Percentiles rank a stretch among this genome's conserved stretches.
phyloP scores from a whole-genome alignment of 2,329 filamentous ascomycete species.

The Hypoxylon sp. region DNA sequence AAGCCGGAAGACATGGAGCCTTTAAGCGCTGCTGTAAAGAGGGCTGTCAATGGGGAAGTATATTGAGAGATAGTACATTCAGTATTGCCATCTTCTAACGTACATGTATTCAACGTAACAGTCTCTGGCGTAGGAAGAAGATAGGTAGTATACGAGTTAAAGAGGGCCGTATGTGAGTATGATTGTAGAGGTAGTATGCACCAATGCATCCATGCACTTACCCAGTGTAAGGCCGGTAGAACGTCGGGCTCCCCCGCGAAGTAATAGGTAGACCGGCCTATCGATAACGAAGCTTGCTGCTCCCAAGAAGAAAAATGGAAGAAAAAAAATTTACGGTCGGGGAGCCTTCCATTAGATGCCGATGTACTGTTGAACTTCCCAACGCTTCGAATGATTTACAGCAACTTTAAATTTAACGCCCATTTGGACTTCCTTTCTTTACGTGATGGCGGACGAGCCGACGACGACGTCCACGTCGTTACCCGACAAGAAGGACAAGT shows the following conservation, averaged over 20 bases:
- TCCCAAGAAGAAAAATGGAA: no score
- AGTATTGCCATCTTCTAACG: no score
- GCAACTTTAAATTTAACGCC: background rate
- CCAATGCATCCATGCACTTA: background rate
- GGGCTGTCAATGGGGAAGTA: conserved; percentile 46
- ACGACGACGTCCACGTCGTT: conserved; percentile 18
- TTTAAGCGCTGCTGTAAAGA: conserved; percentile 61
- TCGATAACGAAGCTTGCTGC: conserved; percentile 21
- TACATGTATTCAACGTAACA: no score
- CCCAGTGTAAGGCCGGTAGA: background rate
- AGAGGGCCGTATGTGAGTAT: background rate
- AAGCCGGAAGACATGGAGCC: conserved; percentile 64
- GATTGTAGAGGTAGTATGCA: conserved; percentile 1
- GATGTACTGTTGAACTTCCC: conserved; percentile 10
- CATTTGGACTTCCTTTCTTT: background rate
- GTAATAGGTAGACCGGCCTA: background rate
- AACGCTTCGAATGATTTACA: background rate
- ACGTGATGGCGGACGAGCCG: conserved; percentile 40
- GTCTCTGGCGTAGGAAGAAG: background rate
- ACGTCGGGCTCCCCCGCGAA: background rate
- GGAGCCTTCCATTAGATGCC: conserved; percentile 25
- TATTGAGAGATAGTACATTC: conserved; percentile 18
- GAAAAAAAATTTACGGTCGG: conserved; percentile 30
- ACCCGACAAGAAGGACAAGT: conserved; percentile 40
- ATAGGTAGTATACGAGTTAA: background rate